Conservation (phyloP, 1,139 yeast species). For the Saccharomyces hybrid region DNA sequence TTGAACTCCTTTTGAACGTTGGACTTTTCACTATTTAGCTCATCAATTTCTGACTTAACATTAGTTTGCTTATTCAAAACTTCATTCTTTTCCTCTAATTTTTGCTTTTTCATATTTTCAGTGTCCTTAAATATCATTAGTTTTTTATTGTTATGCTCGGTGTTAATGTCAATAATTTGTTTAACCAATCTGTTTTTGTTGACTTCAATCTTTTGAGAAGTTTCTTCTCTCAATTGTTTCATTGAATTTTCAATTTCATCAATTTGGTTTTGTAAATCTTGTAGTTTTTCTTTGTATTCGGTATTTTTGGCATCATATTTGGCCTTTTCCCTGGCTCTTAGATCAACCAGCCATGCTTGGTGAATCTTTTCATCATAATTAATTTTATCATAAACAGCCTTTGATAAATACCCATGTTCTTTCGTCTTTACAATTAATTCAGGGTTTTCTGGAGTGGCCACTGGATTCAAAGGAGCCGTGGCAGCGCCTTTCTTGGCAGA, state of each 20-base stretch:
- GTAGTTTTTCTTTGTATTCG: conserved; percentile 19
- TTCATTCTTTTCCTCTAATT: conserved; percentile 19
- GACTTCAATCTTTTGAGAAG: conserved; percentile 21
- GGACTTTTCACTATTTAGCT: conserved; percentile 16
- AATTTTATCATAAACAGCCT: conserved; percentile 27
- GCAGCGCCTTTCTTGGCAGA: conserved; percentile 3
- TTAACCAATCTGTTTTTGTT: conserved; percentile 21
- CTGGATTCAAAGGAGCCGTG: conserved; percentile 11
- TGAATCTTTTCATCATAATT: conserved; percentile 22
- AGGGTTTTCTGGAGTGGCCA: conserved; percentile 29
- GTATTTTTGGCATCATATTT: conserved; percentile 27
- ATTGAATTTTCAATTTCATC: conserved; percentile 20
- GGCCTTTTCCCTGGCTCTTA: conserved; percentile 10
- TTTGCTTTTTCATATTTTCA: conserved; percentile 21
- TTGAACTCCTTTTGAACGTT: conserved; percentile 18
- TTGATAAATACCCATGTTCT: conserved; percentile 23
- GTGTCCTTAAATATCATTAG: conserved; percentile 24
- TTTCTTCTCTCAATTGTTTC: conserved; percentile 21
- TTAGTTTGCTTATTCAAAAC: conserved; percentile 13
- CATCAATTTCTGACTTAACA: conserved; percentile 23
- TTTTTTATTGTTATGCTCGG: conserved; percentile 9
- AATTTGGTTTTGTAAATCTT: conserved; percentile 17
- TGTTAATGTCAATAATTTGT: conserved; percentile 20
- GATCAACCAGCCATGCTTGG: conserved; percentile 16
- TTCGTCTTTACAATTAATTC: conserved; percentile 25